Evolutionary conservation across 1,284 basidiomycete genomes (phyloP), one percentile per base, ranked within the genome.

Genomic region (Testicularia cyperi): DNA sequence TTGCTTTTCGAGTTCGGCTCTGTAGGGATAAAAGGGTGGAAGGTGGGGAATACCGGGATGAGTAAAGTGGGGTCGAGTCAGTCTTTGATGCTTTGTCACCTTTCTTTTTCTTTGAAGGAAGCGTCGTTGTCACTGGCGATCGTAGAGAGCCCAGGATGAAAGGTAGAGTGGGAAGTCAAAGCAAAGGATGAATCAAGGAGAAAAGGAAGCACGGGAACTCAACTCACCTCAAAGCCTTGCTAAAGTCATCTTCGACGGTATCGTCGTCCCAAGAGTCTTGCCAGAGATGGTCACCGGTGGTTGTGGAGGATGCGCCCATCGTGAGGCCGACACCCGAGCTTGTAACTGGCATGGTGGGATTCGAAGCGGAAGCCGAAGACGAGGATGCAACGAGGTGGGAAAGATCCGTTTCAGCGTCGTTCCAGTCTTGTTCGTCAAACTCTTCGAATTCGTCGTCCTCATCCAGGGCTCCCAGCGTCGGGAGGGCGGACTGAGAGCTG

Each of bases 251-350:
- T 77, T 95, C 94, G 55, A 95, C 86, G 78, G 96, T 92, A 78
- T 98, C 94, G 72, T 98, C 94, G 73, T 98, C 94, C 94, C 94
- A 98, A 77, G 96, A 96, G 72, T 97, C 94, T 81, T 97, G 92
- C 94, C 94, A 98, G 23, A 97, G 81, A 74, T 92, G 88, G 56
- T 77, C 75, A 13, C 44, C 57, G 12, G 45, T 53, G 49, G 45
- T 48, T 7, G 45, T 43, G 14, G 57, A 61, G 14, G 45, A 46
- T 12, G 56, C 58, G 30, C 58, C 54, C 57, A 62, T 62, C 34
- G 44, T 55, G 30, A 62, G 64, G 6, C 64, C 66, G 9, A 62
- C 60, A n/a, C n/a, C n/a, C n/a, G n/a, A n/a, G n/a, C n/a, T n/a
- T n/a, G n/a, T n/a, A n/a, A n/a, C n/a, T n/a, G n/a, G n/a, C n/a